Percentiles rank a stretch among this genome's conserved stretches.
Conservation (phyloP, 805 yeast genomes). For the Zygosaccharomyces gambellarensis region DNA sequence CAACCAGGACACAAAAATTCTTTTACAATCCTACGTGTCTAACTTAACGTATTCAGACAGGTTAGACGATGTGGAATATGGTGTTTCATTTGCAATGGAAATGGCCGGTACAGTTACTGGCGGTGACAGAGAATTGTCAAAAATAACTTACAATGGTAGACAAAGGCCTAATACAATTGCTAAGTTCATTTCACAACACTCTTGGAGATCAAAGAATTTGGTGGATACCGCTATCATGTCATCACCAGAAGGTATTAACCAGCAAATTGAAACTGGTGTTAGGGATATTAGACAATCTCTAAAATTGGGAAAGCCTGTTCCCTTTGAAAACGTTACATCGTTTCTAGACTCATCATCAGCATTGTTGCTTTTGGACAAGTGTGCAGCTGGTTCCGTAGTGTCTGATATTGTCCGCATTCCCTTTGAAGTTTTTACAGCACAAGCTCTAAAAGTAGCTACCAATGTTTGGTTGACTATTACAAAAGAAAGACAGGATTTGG, state of each 20-base stretch:
- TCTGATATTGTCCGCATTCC: slow-evolving; percentile 61
- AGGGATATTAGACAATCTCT: slow-evolving; percentile 21
- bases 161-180: slow-evolving; percentile 56
- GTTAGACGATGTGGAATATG: slow-evolving; percentile 55
- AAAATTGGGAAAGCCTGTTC: slow-evolving; percentile 17
- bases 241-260: slow-evolving; percentile 27
- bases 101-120: slow-evolving; percentile 74
- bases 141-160: slow-evolving; percentile 37
- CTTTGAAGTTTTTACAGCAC: slow-evolving; percentile 57
- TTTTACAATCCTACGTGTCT: slow-evolving; percentile 73
- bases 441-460: slow-evolving; percentile 57
- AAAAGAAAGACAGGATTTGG: slow-evolving; percentile 56
- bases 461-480: slow-evolving; percentile 78
- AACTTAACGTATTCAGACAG: slow-evolving; percentile 36
- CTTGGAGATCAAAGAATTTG: slow-evolving; percentile 54
- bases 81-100: slow-evolving; percentile 86
- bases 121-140: slow-evolving; percentile 59
- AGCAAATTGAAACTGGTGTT: slow-evolving; percentile 19
- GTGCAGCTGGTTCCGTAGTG: slow-evolving; percentile 38
- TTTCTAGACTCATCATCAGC: slow-evolving; percentile 45
- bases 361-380: slow-evolving; percentile 37
- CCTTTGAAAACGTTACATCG: slow-evolving; percentile 36
- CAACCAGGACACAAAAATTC: slow-evolving; percentile 68
- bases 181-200: slow-evolving; percentile 68
- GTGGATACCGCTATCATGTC: slow-evolving; percentile 32